phyloP scores from a whole-genome alignment of 345 rosid genomes.

The Gossypium australe region DNA sequence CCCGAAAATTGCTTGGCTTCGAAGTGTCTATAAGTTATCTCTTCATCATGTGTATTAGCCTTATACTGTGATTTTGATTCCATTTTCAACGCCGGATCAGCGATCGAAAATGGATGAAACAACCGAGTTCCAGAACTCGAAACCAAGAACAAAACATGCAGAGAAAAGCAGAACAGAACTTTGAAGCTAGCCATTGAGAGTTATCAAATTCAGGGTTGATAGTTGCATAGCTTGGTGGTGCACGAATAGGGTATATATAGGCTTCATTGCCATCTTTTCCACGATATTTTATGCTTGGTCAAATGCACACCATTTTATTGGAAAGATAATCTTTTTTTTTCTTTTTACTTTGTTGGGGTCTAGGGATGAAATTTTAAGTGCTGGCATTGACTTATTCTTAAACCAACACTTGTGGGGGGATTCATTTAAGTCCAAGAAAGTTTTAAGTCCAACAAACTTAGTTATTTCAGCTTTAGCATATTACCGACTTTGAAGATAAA shows the following conservation, averaged over 20 bases:
- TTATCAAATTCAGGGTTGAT: background rate
- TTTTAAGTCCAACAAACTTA: too few species aligned
- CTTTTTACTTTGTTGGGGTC: background rate
- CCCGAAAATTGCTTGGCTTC: constrained; percentile 1
- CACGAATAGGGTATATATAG: constrained; percentile 5
- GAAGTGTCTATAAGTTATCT: background rate
- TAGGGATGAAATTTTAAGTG: background rate
- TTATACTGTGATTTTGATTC: background rate
- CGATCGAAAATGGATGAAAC: constrained; percentile 1
- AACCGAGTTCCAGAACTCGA: constrained; percentile 29
- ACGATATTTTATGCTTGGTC: background rate
- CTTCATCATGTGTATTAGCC: background rate
- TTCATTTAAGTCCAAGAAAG: too few species aligned
- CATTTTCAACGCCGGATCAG: background rate
- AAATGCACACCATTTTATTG: constrained; percentile 2
- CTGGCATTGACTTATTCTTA: background rate
- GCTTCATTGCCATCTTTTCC: background rate
- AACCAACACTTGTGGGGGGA: background rate
- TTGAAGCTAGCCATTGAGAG: constrained; percentile 21
- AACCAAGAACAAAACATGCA: constrained; percentile 25
- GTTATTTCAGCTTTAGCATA: background rate
- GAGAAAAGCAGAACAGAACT: constrained; percentile 22
- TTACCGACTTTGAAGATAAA: background rate
- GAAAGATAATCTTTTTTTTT: background rate
- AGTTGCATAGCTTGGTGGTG: background rate